Conservation (phyloP, 768 basidiomycete genomes). For the Tulasnella calospora region DNA sequence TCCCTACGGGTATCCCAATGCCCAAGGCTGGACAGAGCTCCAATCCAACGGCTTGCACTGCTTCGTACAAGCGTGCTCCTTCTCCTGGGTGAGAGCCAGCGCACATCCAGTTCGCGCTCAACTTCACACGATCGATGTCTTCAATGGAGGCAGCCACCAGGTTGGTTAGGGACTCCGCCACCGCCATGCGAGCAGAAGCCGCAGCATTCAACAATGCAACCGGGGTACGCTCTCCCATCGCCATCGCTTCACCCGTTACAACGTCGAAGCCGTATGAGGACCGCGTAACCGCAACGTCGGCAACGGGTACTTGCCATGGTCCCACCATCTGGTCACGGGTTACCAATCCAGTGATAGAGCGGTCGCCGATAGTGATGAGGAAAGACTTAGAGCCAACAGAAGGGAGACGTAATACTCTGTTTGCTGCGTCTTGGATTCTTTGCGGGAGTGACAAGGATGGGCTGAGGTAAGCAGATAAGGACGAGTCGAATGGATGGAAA, state of each 20-base stretch:
- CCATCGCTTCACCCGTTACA: constrained; percentile 88
- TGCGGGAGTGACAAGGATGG: constrained; percentile 40
- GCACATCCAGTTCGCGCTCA: constrained; percentile 99
- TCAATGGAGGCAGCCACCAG: constrained; percentile 74
- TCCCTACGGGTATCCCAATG: constrained; percentile 94
- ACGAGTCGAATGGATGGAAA: constrained; percentile 59
- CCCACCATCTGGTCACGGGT: constrained; percentile 98
- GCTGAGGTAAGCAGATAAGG: constrained; percentile 64
- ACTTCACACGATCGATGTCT: constrained; percentile 69
- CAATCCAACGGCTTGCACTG: constrained; percentile 84
- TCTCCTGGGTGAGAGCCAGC: constrained; percentile 86
- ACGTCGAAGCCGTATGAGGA: constrained; percentile 89
- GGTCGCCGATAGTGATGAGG: constrained; percentile 97
- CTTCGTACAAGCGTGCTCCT: constrained; percentile 83
- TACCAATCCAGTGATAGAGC: constrained; percentile 89
- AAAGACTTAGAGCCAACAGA: constrained; percentile 94
- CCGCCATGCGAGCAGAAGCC: constrained; percentile 93
- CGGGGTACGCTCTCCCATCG: constrained; percentile 95
- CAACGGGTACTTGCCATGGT: constrained; percentile 96
- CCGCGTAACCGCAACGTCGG: constrained; percentile 95
- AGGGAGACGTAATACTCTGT: constrained; percentile 83
- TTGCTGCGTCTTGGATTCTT: constrained; percentile 57
- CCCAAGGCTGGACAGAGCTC: constrained; percentile 91
- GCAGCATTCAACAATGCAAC: constrained; percentile 80
- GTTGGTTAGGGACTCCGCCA: constrained; percentile 91